Evolutionary conservation across 768 basidiomycete genomes (phyloP).

Genomic region (Boletus barrowsii): DNA sequence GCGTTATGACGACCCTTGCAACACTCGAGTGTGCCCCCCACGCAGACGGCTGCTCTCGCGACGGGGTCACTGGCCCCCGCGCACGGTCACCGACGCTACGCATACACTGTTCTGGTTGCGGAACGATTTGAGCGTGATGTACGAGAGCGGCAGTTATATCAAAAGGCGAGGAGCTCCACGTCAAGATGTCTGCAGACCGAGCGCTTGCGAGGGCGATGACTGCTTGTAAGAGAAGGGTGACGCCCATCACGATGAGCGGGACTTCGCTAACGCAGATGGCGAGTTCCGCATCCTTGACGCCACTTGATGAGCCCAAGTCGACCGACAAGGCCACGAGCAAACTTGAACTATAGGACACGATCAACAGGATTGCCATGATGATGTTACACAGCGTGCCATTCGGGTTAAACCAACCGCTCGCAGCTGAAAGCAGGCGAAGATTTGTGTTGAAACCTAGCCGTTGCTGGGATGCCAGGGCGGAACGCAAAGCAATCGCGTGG

Average conservation of each 20-base stretch:
- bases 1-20: slow-evolving; percentile 18
- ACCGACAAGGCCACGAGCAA: slow-evolving; percentile 22
- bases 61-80: slow-evolving; percentile 14
- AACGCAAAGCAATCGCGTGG: slow-evolving; percentile 28
- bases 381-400: slow-evolving; percentile 23
- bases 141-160: slow-evolving; percentile 31
- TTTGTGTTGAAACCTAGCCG: slow-evolving; percentile 29
- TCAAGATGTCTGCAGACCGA: slow-evolving; percentile 22
- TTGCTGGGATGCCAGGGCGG: slow-evolving; percentile 24
- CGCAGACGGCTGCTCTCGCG: slow-evolving; percentile 23
- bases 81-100: slow-evolving; percentile 12
- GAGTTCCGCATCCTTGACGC: not conserved
- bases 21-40: slow-evolving; percentile 27
- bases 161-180: slow-evolving; percentile 34
- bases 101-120: slow-evolving; percentile 25
- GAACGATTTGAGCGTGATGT: slow-evolving; percentile 22
- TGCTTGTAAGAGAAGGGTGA: slow-evolving; percentile 22
- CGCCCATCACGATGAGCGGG: slow-evolving; percentile 29
- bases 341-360: slow-evolving; percentile 29
- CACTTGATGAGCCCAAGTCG: slow-evolving; percentile 15
- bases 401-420: slow-evolving; percentile 15
- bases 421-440: slow-evolving; percentile 27
- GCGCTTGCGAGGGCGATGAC: slow-evolving; percentile 23
- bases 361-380: slow-evolving; percentile 27
- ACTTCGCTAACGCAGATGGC: slow-evolving; percentile 22